Evolutionary conservation across 1,284 basidiomycete genomes (phyloP), one percentile per base, ranked within the genome.

Genomic region (Apiotrichum montevideense): DNA sequence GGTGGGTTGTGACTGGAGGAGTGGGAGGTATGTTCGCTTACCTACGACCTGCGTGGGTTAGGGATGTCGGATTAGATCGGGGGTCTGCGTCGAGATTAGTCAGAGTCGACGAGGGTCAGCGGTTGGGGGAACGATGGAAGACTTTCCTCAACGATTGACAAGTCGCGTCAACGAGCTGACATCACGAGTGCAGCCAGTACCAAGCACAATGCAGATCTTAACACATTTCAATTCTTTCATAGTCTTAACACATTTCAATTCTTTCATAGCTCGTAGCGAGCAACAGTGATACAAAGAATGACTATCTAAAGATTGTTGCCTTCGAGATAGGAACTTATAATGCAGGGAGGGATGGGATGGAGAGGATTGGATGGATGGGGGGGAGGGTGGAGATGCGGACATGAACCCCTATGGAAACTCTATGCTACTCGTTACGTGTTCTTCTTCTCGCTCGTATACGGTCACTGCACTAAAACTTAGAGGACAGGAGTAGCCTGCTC

Each of bases 201-300:
- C 37, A 34, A 13, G 11, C 10, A 34, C 45, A 15, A 46, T 10
- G 45, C 33, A 10, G 45, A 29, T n/a, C 14, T 43, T 21, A 13
- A 7, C 42, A 15, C 8, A 15, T 43, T 43, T 15, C 15, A 15
- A 15, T 43, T 11, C 15, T 21, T 21, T 9, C n/a, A 11, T 33
- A 9, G 32, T 34, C 21, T n/a, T 34, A 37, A 37, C 34, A 47
- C 34, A 50, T 50, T 42, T 35, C 8, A 11, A 29, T 29, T 32
- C 42, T 40, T 57, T 47, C 56, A 57, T 57, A 44, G 33, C 46
- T 48, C 35, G 11, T 43, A 2, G 6, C 8, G 52, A 51, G 56
- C 56, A 43, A 49, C 45, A 41, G 47, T 57, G 57, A 59, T 59
- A 59, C 57, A 59, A 58, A 59, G 48, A 52, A 56, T 52, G 45